Percentiles rank a stretch among this genome's conserved stretches.
phyloP scores from a whole-genome alignment of 768 basidiomycete genomes.

The Megacollybia marginata region DNA sequence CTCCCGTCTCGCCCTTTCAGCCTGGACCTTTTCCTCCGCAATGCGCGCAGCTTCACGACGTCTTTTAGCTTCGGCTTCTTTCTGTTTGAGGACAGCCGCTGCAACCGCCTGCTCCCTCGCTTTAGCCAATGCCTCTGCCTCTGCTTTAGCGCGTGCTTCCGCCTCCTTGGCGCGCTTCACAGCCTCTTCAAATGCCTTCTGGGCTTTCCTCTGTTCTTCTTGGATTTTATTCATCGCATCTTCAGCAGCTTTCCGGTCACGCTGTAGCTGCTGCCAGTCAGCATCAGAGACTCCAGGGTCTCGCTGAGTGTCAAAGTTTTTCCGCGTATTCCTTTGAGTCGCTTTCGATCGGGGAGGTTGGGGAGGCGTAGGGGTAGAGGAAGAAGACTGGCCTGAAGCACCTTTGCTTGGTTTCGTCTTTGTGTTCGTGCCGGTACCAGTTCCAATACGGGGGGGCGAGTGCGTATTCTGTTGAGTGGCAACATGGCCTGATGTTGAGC shows the following conservation, averaged over 20 bases:
- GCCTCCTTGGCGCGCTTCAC: slow-evolving; percentile 7
- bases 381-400: too few species aligned
- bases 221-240: slow-evolving; percentile 15
- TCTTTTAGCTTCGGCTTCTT: slow-evolving; percentile 15
- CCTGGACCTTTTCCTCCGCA: slow-evolving; percentile 15
- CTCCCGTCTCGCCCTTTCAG: slow-evolving; percentile 5
- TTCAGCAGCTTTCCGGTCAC: slow-evolving; percentile 25
- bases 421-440: not conserved
- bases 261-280: slow-evolving; percentile 43
- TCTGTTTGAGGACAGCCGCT: not conserved
- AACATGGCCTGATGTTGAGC: too few species aligned
- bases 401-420: not conserved
- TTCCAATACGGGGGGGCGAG: not conserved
- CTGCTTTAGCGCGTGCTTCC: slow-evolving; percentile 14
- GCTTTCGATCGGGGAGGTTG: slow-evolving; percentile 6
- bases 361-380: slow-evolving; percentile 1
- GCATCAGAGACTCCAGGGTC: slow-evolving; percentile 48
- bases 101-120: slow-evolving; percentile 10
- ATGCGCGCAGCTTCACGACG: slow-evolving; percentile 20
- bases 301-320: not conserved
- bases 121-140: slow-evolving; percentile 13
- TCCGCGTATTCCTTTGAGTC: slow-evolving; percentile 1
- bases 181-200: not conserved
- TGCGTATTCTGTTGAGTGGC: not conserved
- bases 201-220: slow-evolving; percentile 14